Percentiles rank a stretch among this genome's conserved stretches.
Conservation (phyloP, 2,329 filamentous ascomycete species). For the Xylariales sp. region DNA sequence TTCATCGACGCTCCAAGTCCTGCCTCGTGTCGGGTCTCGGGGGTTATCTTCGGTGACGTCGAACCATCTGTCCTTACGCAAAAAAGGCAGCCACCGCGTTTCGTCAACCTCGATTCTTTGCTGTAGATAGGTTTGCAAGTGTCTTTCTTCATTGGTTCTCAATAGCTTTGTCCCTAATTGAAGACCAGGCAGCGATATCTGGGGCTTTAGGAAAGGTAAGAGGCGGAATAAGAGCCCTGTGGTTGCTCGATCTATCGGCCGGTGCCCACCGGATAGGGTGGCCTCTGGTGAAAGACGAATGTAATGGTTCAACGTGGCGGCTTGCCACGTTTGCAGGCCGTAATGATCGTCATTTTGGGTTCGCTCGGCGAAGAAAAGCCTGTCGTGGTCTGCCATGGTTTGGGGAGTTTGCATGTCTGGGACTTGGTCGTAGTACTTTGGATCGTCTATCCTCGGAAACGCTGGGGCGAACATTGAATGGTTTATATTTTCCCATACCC, state of each 20-base stretch:
- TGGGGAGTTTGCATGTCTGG: not conserved
- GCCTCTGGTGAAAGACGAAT: not conserved
- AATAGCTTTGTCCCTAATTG: no score
- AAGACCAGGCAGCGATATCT: not conserved
- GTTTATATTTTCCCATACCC: not conserved
- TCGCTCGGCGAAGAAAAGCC: not conserved
- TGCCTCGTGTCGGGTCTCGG: not conserved
- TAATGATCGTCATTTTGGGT: not conserved
- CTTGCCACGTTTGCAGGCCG: conserved; percentile 13
- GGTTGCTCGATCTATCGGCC: not conserved
- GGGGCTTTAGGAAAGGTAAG: no score
- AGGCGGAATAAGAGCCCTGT: not conserved
- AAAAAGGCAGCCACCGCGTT: conserved; percentile 16
- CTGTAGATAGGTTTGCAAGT: conserved; percentile 3
- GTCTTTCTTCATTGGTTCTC: not conserved
- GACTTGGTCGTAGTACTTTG: conserved; percentile 28
- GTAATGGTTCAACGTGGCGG: conserved; percentile 6
- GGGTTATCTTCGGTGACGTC: conserved; percentile 12
- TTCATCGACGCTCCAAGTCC: conserved; percentile 28
- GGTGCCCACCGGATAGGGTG: conserved; percentile 18
- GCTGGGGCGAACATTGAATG: conserved; percentile 14
- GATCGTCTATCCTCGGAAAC: conserved; percentile 14
- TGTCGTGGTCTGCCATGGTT: not conserved
- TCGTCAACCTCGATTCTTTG: conserved; percentile 28
- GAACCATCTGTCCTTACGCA: conserved; percentile 22